Evolutionary conservation across 805 yeast genomes (phyloP).

Genomic region (Saccharomycopsis microspora): DNA sequence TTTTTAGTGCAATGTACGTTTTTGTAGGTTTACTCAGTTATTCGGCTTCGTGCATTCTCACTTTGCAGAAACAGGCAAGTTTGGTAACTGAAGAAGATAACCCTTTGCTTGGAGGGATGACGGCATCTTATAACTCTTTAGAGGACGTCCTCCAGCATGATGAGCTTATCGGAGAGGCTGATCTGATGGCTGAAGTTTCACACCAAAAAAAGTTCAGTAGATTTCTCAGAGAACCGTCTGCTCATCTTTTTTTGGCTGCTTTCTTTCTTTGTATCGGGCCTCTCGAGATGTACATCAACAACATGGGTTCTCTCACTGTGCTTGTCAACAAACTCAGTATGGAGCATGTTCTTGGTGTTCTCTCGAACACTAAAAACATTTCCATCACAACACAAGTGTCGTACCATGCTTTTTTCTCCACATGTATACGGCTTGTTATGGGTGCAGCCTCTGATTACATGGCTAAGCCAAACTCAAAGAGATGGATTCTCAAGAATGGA

Average conservation of each 20-base stretch:
- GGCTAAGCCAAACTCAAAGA: constrained; percentile 18
- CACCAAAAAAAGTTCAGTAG: constrained; percentile 6
- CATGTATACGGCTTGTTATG: constrained; percentile 51
- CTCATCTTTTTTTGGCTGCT: constrained; percentile 53
- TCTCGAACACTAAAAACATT: constrained; percentile 19
- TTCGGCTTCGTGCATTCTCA: constrained; percentile 52
- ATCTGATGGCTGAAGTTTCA: constrained; percentile 40
- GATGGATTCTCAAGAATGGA: constrained; percentile 12
- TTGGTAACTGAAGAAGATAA: constrained; percentile 18
- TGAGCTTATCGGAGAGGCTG: constrained; percentile 60
- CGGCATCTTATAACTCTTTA: background rate
- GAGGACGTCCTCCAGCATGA: constrained; percentile 17
- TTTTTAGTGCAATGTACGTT: constrained; percentile 42
- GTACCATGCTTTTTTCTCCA: constrained; percentile 54
- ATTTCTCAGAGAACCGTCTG: constrained; percentile 41
- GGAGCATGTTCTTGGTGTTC: constrained; percentile 1
- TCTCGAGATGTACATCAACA: constrained; percentile 72
- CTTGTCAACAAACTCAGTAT: constrained; percentile 22
- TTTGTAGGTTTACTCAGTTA: constrained; percentile 49
- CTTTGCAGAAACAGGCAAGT: constrained; percentile 32
- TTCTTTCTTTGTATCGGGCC: constrained; percentile 71
- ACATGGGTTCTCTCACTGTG: constrained; percentile 63
- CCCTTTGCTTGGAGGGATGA: constrained; percentile 9
- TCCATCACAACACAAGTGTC: constrained; percentile 40
- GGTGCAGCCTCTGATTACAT: constrained; percentile 63